These are phyloP conservation scores for Neonectria neomacrospora DNA, from an alignment of 2,329 filamentous ascomycete species.

Conservation along the genomic window DNA sequence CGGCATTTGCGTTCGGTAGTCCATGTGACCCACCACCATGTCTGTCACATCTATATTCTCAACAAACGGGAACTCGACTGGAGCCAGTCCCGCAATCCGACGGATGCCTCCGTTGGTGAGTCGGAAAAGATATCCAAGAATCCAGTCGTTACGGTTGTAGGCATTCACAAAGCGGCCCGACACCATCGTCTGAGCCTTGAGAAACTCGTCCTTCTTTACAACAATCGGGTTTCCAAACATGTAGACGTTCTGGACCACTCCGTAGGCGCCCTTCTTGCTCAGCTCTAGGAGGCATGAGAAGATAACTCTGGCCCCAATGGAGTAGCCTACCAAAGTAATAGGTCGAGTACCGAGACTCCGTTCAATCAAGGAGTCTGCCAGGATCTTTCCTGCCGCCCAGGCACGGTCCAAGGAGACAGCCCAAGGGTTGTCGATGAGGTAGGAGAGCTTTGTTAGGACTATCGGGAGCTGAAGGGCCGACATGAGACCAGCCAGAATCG, in stretches of 20 bases:
- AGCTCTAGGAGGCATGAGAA: constrained; percentile 92
- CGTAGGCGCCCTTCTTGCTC: constrained; percentile 82
- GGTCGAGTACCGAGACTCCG: constrained; percentile 91
- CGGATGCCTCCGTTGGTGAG: constrained; percentile 93
- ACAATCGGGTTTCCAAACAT: constrained; percentile 93
- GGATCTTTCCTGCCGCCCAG: constrained; percentile 86
- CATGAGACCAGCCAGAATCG: constrained; percentile 90
- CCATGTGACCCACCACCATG: constrained; percentile 92
- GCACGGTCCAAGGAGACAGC: constrained; percentile 94
- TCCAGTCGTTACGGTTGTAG: constrained; percentile 96
- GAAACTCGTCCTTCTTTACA: constrained; percentile 89
- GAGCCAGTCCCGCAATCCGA: constrained; percentile 83
- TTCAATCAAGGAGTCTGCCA: constrained; percentile 93
- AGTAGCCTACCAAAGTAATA: constrained; percentile 94
- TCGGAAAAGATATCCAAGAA: constrained; percentile 94
- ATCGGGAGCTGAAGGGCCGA: constrained; percentile 92
- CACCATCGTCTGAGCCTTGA: constrained; percentile 83
- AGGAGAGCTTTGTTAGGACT: constrained; percentile 90
- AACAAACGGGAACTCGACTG: constrained; percentile 81
- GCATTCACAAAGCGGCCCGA: constrained; percentile 95
- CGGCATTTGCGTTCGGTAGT: constrained; percentile 94
- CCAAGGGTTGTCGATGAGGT: constrained; percentile 98
- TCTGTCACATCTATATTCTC: constrained; percentile 93
- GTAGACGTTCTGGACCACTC: constrained; percentile 94
- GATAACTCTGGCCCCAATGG: constrained; percentile 90